Base-by-base conservation (phyloP, 2,329 filamentous ascomycete genomes). In the Botryotinia convoluta region DNA sequence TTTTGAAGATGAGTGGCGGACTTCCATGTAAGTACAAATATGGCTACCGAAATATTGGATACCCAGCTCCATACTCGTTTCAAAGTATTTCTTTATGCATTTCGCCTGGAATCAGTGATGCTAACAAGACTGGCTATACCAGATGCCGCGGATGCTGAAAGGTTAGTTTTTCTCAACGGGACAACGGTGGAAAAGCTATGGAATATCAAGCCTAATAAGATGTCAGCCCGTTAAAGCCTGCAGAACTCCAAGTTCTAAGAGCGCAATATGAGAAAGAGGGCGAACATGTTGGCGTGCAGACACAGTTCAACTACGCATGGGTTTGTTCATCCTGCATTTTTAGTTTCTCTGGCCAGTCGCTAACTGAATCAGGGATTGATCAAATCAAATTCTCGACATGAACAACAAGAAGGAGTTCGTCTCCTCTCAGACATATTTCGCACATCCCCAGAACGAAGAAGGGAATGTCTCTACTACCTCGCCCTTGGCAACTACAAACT, bases 301-400 rank as follows among this genome's bases (percentile, higher is more conserved):
- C 96, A 75, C 98, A 98, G 83, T 99, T 99, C 89, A 99, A 99
- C 90, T 98, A 95, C 83, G 95, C 96, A 81, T 99, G 96, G 96
- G 94, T 97, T 89, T 73, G 86, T 78, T 54, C 44, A 65, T 62
- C 26, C 61, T 51, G 4, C 29, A 26, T 39, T 12, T 37, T 32
- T 35, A 71, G 35, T 35, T 65, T 16, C 22, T 69, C 14, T 57
- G 37, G 18, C 37, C 48, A 42, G 42, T 42, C 35, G 14, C 69
- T 65, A n/a, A 73, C n/a, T 65, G 26, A 65, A 20, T 45, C 76
- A 97, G 94, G 96, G 96, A 78, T 89, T 99, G 78, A 97, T 99
- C 80, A 99, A 98, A 86, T 98, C 95, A 75, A 91, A 90, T 82
- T 84, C 87, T 70, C 93, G 96, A 77, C 83, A 87, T 82, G 95